phyloP scores from a whole-genome alignment of 768 basidiomycete species.

The Hygrocybe coccinea region DNA sequence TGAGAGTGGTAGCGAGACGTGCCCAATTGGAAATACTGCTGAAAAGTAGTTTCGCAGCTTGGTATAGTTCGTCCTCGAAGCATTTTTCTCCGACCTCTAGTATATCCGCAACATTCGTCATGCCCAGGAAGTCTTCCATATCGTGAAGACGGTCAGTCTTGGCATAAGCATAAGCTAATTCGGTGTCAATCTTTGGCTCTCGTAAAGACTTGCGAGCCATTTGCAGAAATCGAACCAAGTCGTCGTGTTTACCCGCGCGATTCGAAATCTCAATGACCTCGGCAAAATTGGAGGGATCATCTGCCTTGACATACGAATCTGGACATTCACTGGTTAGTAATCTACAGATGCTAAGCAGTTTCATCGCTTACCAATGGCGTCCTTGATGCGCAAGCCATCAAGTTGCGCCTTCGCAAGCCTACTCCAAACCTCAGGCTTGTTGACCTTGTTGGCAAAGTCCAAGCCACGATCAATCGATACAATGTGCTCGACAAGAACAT shows the following conservation, averaged over 20 bases:
- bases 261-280: constrained; percentile 96
- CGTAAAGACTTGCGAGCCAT: constrained; percentile 97
- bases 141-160: constrained; percentile 97
- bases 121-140: constrained; percentile 98
- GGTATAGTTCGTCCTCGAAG: constrained; percentile 96
- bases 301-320: constrained; percentile 98
- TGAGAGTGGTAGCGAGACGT: constrained; percentile 92
- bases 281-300: constrained; percentile 87
- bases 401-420: constrained; percentile 97
- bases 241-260: constrained; percentile 86
- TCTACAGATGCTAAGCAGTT: neutral
- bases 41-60: constrained; percentile 94
- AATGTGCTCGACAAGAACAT: constrained; percentile 96
- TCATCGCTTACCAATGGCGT: constrained; percentile 73
- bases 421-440: constrained; percentile 95
- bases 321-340: neutral
- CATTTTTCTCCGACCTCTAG: constrained; percentile 98
- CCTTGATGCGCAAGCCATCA: constrained; percentile 96
- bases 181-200: constrained; percentile 97
- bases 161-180: constrained; percentile 96
- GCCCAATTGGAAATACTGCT: constrained; percentile 99
- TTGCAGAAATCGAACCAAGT: constrained; percentile 94
- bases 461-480: constrained; percentile 95
- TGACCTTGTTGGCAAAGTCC: constrained; percentile 94
- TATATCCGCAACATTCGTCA: constrained; percentile 98